Conservation (phyloP, 345 rosid species). For the Lepidium africanum region DNA sequence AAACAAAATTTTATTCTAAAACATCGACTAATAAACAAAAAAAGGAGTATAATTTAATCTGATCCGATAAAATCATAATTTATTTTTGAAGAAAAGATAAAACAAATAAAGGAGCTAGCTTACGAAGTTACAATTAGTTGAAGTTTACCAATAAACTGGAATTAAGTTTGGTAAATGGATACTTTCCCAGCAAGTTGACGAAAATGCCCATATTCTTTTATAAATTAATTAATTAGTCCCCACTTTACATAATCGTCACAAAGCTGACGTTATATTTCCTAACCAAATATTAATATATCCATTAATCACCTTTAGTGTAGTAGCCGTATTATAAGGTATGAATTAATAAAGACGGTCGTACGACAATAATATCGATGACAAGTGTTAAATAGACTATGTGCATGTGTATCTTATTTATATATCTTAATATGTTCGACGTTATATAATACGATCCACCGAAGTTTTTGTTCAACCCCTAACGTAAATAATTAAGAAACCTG, state of each 20-base stretch:
- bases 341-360: neutral
- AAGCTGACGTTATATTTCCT: constrained; percentile 8
- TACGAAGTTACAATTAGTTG: constrained; percentile 4
- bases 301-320: neutral
- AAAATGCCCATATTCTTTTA: neutral
- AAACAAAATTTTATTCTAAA: too few relatives aligned
- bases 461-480: neutral
- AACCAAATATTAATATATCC: neutral
- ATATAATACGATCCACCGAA: neutral
- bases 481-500: neutral
- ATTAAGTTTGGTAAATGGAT: constrained; percentile 19
- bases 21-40: too few relatives aligned
- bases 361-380: neutral
- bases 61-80: neutral
- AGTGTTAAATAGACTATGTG: neutral
- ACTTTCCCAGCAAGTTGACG: constrained; percentile 24
- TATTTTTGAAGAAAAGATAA: neutral
- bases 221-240: constrained; percentile 14
- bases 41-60: constrained; percentile 5
- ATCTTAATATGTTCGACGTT: neutral
- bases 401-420: neutral
- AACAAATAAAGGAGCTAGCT: neutral
- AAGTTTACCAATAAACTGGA: constrained; percentile 14
- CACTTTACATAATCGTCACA: constrained; percentile 15
- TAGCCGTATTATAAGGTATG: constrained; percentile 3